Conservation (phyloP, 2,329 filamentous ascomycete genomes). For the Trichoderma simmonsii region DNA sequence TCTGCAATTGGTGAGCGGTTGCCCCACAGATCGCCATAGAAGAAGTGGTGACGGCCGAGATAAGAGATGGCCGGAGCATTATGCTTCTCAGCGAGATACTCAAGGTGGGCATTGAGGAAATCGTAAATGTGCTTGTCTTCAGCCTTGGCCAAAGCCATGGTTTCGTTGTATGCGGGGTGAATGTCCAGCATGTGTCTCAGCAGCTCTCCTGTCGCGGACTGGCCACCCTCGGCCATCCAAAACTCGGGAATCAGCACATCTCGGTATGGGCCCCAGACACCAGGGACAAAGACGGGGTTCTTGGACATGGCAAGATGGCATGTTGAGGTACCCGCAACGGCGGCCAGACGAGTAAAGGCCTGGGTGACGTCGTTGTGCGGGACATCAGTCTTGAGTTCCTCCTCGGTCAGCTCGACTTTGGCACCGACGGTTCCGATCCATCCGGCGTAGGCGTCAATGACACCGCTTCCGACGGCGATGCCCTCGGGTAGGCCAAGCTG, state of each 20-base stretch:
- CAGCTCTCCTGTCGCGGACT: conserved; percentile 92
- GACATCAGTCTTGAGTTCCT: conserved; percentile 63
- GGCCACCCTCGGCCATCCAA: conserved; percentile 97
- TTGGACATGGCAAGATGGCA: conserved; percentile 96
- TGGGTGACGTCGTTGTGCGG: conserved; percentile 85
- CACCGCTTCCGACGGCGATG: conserved; percentile 90
- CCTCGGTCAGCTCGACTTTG: conserved; percentile 71
- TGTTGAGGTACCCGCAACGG: conserved; percentile 93
- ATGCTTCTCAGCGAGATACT: conserved; percentile 66
- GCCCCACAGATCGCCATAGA: conserved; percentile 96
- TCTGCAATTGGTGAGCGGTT: conserved; percentile 94
- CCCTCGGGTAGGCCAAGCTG: conserved; percentile 83
- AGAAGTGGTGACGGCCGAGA: conserved; percentile 91
- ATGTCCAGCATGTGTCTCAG: conserved; percentile 93
- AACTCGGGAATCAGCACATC: conserved; percentile 88
- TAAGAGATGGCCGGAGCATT: conserved; percentile 77
- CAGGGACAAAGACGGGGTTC: conserved; percentile 87
- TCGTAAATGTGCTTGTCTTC: conserved; percentile 91
- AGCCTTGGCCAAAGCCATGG: conserved; percentile 72
- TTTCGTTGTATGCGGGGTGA: conserved; percentile 83
- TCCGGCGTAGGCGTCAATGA: conserved; percentile 97
- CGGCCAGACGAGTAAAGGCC: conserved; percentile 87
- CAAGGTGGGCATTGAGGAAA: conserved; percentile 84
- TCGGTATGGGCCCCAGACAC: conserved; percentile 95
- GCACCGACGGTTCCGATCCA: conserved; percentile 99